Conservation (phyloP, 305 asterid species). For the Plantago lanceolata region DNA sequence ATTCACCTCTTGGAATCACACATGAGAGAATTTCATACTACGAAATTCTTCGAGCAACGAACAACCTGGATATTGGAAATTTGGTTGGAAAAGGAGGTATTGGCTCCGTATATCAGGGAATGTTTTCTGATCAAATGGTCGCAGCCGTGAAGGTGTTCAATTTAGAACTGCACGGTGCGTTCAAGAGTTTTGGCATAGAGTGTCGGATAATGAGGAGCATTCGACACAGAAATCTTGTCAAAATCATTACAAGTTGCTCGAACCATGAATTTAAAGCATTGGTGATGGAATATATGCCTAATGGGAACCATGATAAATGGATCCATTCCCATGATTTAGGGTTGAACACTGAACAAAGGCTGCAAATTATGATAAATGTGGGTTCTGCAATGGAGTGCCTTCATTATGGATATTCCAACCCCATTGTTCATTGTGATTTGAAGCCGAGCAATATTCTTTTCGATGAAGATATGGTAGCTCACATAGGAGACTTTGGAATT, state of each 20-base stretch:
- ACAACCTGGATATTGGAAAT: not conserved
- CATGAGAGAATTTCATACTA: slow-evolving; percentile 20
- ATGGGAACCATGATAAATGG: too few species aligned
- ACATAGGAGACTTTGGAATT: not conserved
- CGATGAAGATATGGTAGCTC: slow-evolving; percentile 1
- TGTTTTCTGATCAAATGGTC: not conserved
- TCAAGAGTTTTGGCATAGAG: slow-evolving; percentile 17
- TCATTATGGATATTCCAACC: not conserved
- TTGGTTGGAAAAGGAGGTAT: slow-evolving; percentile 9
- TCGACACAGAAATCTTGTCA: too few species aligned
- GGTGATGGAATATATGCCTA: too few species aligned
- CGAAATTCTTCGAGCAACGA: slow-evolving; percentile 8
- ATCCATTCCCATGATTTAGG: too few species aligned
- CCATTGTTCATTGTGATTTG: not conserved
- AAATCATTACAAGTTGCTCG: too few species aligned
- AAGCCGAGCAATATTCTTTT: slow-evolving; percentile 6
- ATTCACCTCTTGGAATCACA: not conserved
- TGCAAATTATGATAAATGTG: too few species aligned
- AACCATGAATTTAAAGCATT: too few species aligned
- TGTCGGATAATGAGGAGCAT: slow-evolving; percentile 4
- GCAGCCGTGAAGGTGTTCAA: not conserved
- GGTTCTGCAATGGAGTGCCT: not conserved
- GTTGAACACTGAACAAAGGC: too few species aligned
- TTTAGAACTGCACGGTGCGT: slow-evolving; percentile 13
- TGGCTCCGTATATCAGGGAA: slow-evolving; percentile 2